Percentiles rank a stretch among this genome's conserved stretches.
These are phyloP conservation scores for Kwoniella dejecticola DNA, from an alignment of 768 basidiomycete species.

Conservation along the genomic window DNA sequence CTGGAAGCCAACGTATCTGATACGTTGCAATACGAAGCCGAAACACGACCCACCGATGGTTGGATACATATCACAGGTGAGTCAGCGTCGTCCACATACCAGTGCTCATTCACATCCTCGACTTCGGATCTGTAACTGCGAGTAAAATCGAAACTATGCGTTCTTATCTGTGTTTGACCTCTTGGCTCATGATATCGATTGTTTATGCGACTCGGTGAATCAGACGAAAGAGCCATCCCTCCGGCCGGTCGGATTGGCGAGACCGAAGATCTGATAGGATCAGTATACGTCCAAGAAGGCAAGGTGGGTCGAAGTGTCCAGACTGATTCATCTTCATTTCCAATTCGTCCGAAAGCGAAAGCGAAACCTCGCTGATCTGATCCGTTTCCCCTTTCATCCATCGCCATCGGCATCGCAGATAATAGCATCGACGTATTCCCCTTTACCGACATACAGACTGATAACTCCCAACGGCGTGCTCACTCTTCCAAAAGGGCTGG, in stretches of 20 bases:
- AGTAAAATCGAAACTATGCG: too few species aligned
- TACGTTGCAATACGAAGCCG: constrained; percentile 47
- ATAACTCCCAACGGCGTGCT: constrained; percentile 49
- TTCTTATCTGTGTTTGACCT: too few species aligned
- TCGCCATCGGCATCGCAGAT: constrained; percentile 38
- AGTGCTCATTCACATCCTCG: too few species aligned
- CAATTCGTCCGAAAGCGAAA: not conserved
- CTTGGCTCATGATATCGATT: too few species aligned
- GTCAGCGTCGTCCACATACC: not conserved
- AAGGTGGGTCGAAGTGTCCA: constrained; percentile 36
- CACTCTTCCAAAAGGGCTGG: constrained; percentile 50
- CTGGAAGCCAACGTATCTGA: constrained; percentile 32
- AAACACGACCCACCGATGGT: constrained; percentile 48
- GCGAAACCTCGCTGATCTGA: not conserved
- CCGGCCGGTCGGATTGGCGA: constrained; percentile 54
- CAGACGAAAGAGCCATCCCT: constrained; percentile 51
- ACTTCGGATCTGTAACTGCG: too few species aligned
- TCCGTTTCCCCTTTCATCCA: too few species aligned
- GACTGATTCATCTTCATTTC: not conserved
- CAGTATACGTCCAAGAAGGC: constrained; percentile 51
- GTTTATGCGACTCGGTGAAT: too few species aligned
- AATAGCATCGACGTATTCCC: constrained; percentile 49
- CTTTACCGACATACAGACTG: constrained; percentile 51
- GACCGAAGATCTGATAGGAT: constrained; percentile 53
- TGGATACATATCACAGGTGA: constrained; percentile 54